Evolutionary conservation across 352 stramenopile species (phyloP).

Genomic region (Pythium aquatile): DNA sequence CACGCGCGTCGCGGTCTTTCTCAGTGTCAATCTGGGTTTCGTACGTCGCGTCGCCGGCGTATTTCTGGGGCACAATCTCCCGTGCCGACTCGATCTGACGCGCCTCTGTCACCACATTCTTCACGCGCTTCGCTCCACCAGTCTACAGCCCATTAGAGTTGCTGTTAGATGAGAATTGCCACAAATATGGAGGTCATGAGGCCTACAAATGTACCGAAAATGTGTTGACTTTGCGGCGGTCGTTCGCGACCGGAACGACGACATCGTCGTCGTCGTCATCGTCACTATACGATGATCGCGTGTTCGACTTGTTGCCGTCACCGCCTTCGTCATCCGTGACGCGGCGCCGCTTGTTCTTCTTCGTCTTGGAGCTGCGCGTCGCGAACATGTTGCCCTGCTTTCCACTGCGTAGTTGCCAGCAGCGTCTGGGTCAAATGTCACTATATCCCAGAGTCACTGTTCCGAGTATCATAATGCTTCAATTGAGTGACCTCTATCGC

Average conservation of each 20-base stretch:
- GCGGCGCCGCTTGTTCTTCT: constrained; percentile 52
- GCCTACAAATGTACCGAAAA: constrained; percentile 42
- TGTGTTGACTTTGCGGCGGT: constrained; percentile 52
- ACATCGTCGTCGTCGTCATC: constrained; percentile 25
- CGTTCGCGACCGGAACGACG: constrained; percentile 25
- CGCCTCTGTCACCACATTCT: constrained; percentile 56
- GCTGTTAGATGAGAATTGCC: neutral
- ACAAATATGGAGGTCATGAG: neutral
- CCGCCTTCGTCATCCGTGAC: constrained; percentile 37
- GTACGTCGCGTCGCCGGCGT: constrained; percentile 81
- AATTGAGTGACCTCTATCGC: no score
- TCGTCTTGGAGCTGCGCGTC: constrained; percentile 34
- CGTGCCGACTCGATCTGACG: constrained; percentile 65
- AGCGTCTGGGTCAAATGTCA: neutral
- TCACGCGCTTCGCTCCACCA: constrained; percentile 46
- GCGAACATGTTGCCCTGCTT: constrained; percentile 35
- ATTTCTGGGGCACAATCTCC: constrained; percentile 74
- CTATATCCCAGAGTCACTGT: neutral
- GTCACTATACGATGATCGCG: neutral
- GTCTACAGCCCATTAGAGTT: constrained; percentile 33
- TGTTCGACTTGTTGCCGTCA: neutral
- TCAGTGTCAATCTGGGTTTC: constrained; percentile 84
- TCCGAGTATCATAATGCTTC: no score
- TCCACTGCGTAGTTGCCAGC: neutral
- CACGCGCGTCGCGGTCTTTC: constrained; percentile 73